A percentile compares a stretch with the other conserved stretches of the same genome.
phyloP scores from a whole-genome alignment of 495 filamentous ascomycete genomes.

The Ramalina intermedia region DNA sequence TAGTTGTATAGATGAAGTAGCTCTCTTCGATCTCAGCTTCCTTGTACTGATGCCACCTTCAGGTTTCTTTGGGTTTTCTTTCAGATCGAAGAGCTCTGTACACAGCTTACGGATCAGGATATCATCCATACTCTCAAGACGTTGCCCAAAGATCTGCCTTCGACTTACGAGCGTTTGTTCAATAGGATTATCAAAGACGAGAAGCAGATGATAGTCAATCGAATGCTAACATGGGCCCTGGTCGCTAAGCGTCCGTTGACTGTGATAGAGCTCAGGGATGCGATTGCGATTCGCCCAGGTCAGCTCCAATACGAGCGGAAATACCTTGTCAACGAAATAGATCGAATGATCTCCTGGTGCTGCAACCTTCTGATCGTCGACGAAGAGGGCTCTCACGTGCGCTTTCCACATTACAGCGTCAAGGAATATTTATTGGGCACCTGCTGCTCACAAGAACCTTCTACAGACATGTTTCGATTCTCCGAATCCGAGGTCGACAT shows the following conservation, averaged over 20 bases:
- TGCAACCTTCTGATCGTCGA: slow-evolving; percentile 21
- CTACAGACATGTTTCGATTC: slow-evolving; percentile 4
- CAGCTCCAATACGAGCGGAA: slow-evolving; percentile 9
- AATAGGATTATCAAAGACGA: slow-evolving; percentile 6
- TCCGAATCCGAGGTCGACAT: slow-evolving; percentile 3
- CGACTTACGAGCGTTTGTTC: slow-evolving; percentile 19
- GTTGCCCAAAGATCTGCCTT: slow-evolving; percentile 20
- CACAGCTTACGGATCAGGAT: slow-evolving; percentile 21
- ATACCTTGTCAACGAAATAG: slow-evolving; percentile 16
- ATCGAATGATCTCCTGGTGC: slow-evolving; percentile 18
- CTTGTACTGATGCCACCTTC: background rate
- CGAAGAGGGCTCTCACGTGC: slow-evolving; percentile 20
- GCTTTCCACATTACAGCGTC: slow-evolving; percentile 23
- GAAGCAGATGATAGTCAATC: slow-evolving; percentile 4
- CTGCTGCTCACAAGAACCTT: background rate
- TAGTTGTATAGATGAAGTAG: background rate
- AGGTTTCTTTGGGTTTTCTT: slow-evolving; percentile 27
- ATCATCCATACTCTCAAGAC: slow-evolving; percentile 18
- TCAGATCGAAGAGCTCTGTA: slow-evolving; percentile 23
- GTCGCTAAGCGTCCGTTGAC: slow-evolving; percentile 15
- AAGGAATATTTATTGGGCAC: slow-evolving; percentile 11
- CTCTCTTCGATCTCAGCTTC: background rate
- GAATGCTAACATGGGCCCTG: slow-evolving; percentile 16
- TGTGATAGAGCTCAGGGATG: slow-evolving; percentile 18
- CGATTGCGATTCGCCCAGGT: slow-evolving; percentile 15